Evolutionary conservation across 2,329 filamentous ascomycete genomes (phyloP).

Genomic region (Sclerotinia glacialis): DNA sequence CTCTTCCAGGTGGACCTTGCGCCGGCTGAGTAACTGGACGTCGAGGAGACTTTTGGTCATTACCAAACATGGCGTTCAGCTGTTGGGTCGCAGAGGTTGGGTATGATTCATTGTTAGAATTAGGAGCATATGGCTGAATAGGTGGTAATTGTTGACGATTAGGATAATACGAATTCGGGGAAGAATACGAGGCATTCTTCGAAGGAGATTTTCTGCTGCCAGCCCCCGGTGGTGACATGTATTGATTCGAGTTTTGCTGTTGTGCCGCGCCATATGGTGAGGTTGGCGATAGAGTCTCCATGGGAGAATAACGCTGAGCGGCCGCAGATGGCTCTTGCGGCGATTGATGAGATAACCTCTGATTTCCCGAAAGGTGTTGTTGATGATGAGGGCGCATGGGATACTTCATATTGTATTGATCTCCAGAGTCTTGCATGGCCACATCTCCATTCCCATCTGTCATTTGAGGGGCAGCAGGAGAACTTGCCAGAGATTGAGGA

Average conservation of each 20-base stretch:
- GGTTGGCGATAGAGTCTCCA: constrained; percentile 82
- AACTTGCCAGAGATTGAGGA: constrained; percentile 54
- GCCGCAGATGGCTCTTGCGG: constrained; percentile 75
- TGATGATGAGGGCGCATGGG: constrained; percentile 75
- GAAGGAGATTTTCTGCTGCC: constrained; percentile 75
- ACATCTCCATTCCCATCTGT: constrained; percentile 74
- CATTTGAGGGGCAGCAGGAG: constrained; percentile 56
- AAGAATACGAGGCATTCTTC: constrained; percentile 59
- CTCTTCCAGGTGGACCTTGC: constrained; percentile 50
- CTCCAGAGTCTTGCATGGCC: constrained; percentile 80
- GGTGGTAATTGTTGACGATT: constrained; percentile 67
- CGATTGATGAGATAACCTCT: constrained; percentile 62
- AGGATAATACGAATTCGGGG: constrained; percentile 57
- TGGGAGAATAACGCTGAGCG: constrained; percentile 90
- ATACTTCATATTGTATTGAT: constrained; percentile 84
- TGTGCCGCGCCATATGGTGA: constrained; percentile 71
- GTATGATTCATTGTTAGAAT: constrained; percentile 66
- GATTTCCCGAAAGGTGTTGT: constrained; percentile 59
- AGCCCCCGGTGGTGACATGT: constrained; percentile 45
- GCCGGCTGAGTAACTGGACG: constrained; percentile 50
- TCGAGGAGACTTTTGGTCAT: constrained; percentile 58
- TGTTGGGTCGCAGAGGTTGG: constrained; percentile 66
- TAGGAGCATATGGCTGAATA: constrained; percentile 65
- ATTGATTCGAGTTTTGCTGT: constrained; percentile 46
- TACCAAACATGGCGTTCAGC: constrained; percentile 63